Percentiles rank a stretch among this genome's conserved stretches.
These are phyloP conservation scores for Letharia lupina DNA, from an alignment of 495 filamentous ascomycete genomes.

Conservation along the genomic window DNA sequence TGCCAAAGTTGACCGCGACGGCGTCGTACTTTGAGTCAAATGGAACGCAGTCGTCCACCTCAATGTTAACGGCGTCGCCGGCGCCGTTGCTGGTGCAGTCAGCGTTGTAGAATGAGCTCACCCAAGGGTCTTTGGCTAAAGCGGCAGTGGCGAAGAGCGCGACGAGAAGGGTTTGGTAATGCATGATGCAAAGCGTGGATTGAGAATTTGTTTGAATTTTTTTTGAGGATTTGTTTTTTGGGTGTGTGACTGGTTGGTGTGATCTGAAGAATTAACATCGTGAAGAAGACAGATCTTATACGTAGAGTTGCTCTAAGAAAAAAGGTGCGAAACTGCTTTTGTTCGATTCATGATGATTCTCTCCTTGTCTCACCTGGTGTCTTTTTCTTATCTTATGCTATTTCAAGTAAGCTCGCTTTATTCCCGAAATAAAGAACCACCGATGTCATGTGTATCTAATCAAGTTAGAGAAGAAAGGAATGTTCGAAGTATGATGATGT, in stretches of 20 bases:
- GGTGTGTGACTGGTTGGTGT: background rate
- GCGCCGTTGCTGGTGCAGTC: background rate
- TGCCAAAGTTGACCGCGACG: background rate
- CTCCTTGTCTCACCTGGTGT: background rate
- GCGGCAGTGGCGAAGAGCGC: background rate
- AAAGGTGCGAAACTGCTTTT: background rate
- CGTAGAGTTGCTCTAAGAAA: background rate
- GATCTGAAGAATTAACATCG: background rate
- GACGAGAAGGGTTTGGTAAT: background rate
- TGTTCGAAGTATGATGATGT: too few species aligned
- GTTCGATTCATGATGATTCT: background rate
- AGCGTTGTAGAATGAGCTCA: background rate
- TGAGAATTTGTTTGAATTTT: background rate
- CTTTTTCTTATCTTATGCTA: background rate
- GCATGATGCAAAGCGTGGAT: background rate
- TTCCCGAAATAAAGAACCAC: background rate
- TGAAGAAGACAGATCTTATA: background rate
- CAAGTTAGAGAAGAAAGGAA: background rate
- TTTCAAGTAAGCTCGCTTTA: background rate
- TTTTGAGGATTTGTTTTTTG: background rate
- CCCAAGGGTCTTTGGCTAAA: background rate
- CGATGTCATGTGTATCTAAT: background rate
- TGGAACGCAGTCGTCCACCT: background rate
- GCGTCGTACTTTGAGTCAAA: background rate
- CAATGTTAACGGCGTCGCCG: background rate